Evolutionary conservation across 805 yeast species (phyloP).

Genomic region (Monosporozyma aerobia): DNA sequence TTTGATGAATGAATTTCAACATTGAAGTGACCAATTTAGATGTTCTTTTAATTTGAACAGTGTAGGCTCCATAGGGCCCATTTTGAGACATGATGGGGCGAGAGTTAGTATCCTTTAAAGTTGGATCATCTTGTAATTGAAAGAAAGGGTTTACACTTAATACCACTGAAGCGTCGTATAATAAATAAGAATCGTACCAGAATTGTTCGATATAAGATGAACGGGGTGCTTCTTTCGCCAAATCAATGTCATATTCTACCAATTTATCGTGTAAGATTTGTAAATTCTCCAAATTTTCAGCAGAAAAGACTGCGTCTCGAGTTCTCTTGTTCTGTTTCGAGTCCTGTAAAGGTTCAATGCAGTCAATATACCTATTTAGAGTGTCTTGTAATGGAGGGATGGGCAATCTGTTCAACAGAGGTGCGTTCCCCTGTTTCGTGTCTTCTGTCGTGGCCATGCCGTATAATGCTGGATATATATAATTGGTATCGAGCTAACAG

Average conservation of each 20-base stretch:
- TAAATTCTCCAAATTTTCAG: constrained; percentile 31
- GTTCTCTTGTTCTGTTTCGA: constrained; percentile 60
- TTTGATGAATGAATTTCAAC: constrained; percentile 68
- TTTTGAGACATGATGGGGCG: constrained; percentile 17
- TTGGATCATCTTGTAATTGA: constrained; percentile 85
- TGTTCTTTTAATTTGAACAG: constrained; percentile 64
- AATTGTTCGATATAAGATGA: constrained; percentile 86
- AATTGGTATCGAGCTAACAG: too few species aligned
- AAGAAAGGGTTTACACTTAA: constrained; percentile 85
- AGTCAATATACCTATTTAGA: constrained; percentile 53
- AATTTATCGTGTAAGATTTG: constrained; percentile 42
- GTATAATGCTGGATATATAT: too few species aligned
- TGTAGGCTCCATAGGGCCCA: constrained; percentile 29
- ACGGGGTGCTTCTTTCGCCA: constrained; percentile 52
- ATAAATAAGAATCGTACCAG: constrained; percentile 86
- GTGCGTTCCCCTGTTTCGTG: neutral
- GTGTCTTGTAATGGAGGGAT: constrained; percentile 69
- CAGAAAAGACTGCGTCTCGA: constrained; percentile 34
- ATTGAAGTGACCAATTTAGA: constrained; percentile 70
- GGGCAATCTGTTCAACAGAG: constrained; percentile 42
- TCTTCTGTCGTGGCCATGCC: neutral
- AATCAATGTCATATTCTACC: constrained; percentile 55
- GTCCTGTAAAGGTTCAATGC: constrained; percentile 73
- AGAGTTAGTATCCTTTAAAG: constrained; percentile 31
- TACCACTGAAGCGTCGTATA: constrained; percentile 86